Evolutionary conservation across 148 eudicot species (phyloP).

Genomic region (Agrostemma githago): DNA sequence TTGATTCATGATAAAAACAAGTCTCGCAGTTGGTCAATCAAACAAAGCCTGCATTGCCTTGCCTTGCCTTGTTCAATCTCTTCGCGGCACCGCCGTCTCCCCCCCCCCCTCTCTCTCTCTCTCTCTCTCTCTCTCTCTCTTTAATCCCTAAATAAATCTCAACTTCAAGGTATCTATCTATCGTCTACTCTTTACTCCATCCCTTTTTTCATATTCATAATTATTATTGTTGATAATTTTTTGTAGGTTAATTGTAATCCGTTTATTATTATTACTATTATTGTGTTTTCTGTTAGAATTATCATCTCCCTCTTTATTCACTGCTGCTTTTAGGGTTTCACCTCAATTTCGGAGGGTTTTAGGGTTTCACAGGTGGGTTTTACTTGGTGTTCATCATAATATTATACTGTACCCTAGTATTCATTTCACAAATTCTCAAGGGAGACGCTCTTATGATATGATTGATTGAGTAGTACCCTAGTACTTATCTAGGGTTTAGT

Average conservation of each 20-base stretch:
- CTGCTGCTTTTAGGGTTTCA: conserved; percentile 9
- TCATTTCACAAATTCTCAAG: too few species aligned
- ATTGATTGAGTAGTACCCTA: too few species aligned
- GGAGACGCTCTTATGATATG: too few species aligned
- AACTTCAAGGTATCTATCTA: conserved; percentile 1
- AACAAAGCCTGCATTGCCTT: too few species aligned
- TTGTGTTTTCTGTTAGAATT: neutral
- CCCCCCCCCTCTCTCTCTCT: conserved; percentile 9
- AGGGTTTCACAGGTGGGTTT: neutral
- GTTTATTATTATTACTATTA: neutral
- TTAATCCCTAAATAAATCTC: neutral
- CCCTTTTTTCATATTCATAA: neutral
- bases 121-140: conserved; percentile 13
- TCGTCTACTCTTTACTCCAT: neutral
- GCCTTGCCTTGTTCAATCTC: too few species aligned
- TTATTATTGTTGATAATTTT: neutral
- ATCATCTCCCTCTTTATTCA: neutral
- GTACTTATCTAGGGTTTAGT: too few species aligned
- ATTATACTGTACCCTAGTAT: too few species aligned
- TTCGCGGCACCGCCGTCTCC: too few species aligned
- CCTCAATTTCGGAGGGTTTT: conserved; percentile 10
- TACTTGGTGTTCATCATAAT: neutral
- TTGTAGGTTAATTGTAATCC: neutral
- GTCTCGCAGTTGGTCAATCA: too few species aligned
- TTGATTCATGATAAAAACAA: too few species aligned